Base-by-base conservation (phyloP, 805 yeast genomes). In the Teunomyces atbi region DNA sequence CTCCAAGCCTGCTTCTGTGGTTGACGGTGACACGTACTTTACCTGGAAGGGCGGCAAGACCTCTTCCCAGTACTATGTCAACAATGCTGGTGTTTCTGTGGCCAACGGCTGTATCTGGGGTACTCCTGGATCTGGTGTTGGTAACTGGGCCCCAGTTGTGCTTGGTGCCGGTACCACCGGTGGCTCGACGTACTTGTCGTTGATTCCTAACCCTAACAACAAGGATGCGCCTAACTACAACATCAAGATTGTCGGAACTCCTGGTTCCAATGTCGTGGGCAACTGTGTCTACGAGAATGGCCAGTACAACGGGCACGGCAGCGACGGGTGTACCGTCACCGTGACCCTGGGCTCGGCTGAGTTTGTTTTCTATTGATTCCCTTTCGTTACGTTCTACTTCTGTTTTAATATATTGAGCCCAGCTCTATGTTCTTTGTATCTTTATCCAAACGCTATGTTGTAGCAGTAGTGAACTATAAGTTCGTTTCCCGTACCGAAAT, bases 131-230 rank as follows among this genome's bases (percentile, higher is more conserved):
- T 67, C 81, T 33, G 81, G 78, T 50, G 74, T 81, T 52, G 89
- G 90, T 68, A 84, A 84, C 79, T 84, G 89, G 88, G 88, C 89
- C 44, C 89, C 89, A 55, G 74, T 84, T 47, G 85, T 81, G 53
- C 71, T 86, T 47, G 95, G 95, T 66, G 86, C 89, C 47, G 95
- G 95, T 58, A 76, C 66, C 66, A 73, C 76, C 40, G 69, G 68
- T 50, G 86, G 85, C 49, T 69, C 73, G 56, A 74, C 86, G 41
- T 84, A 84, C 75, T 73, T 84, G 54, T 83, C 89, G 1, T 71
- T 84, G 68, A 84, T 84, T 69, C 89, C 89, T 64, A 84, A 84
- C 70, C 90, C 90, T 55, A 84, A 84, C 76, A 84, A 84, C 75
- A 51, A 54, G 45, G 61, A 61, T 34, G 52, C 68, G 13, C 69